Evolutionary conservation across 208 protist species (phyloP), one percentile per base, ranked within the genome.

Genomic region (Wallacemonas rigidus): DNA sequence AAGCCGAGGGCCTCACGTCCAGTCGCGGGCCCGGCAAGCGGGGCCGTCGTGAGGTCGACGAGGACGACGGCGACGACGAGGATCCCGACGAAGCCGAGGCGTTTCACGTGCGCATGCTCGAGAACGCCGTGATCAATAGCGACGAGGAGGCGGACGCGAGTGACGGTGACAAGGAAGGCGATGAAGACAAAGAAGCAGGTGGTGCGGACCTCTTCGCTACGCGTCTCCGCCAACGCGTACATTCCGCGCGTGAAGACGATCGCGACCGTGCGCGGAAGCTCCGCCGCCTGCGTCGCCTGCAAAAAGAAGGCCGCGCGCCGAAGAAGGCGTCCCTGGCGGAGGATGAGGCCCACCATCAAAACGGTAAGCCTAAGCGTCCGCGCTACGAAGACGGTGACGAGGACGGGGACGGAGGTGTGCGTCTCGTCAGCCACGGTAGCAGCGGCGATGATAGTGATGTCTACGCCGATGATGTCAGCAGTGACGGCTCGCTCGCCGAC

Each of bases 261-360:
- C 35, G 69, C 38, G 88, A 89, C 36, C 83, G 92, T 12, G 86
- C 88, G 4, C 91, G 92, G 70, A 81, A 90, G 56, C 71, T 96
- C 48, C 89, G 92, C 5, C 88, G 87, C 47, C 86, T 95, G 41
- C 92, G 92, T 26, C 74, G 82, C 3, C 73, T 95, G 43, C 89
- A 96, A 63, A 79, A 80, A 48, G 63, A 67, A 38, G 89, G 92
- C 44, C 83, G 85, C 40, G 77, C 93, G 26, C 81, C 88, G 45
- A 89, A 86, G 61, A 91, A 89, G 54, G 76, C 67, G 4, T 80
- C 83, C 5, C 78, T 96, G 35, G 77, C 92, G 47, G 83, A 91
- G 14, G 83, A 70, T 56, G 80, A 76, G 1, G 82, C 76, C 17
- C 74, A 70, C 17, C 81, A 75, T 9, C 53, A 57, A 38, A 65